Evolutionary conservation across 305 asterid species (phyloP), one percentile per base, ranked within the genome.

Genomic region (Fraxinus nigra): DNA sequence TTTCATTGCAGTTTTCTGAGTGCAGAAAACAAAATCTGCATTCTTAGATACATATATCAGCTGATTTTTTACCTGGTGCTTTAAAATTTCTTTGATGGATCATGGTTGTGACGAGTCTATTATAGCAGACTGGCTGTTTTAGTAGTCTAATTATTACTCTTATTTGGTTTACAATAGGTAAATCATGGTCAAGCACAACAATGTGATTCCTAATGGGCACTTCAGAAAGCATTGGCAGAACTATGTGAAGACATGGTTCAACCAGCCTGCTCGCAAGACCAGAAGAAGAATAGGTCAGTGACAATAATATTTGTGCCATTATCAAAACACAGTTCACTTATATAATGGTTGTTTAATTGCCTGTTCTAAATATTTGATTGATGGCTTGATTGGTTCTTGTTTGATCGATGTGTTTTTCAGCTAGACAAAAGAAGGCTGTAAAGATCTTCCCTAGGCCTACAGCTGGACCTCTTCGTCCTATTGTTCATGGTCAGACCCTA

Each of bases 361-460:
- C n/a, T 35, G 4, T 35, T 22, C 3, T 13, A n/a, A 0, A 10
- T 54, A 8, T 28, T 74, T 16, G 69, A 28, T 32, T 78, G 18
- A 34, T 54, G 5, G 26, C 14, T 24, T 22, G 32, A 4, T 34
- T 69, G 24, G 46, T 13, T 78, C 73, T 76, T 63, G 32, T 48
- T 67, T 74, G 82, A 11, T 73, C 22, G 74, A 0, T 79, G 7
- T 14, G 1, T n/a, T 26, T 78, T 80, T 80, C 91, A 94, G 97
- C 97, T 30, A 87, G 98, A 16, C 97, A 93, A 73, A 81, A 85
- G 85, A 94, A 92, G 75, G 97, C 97, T 28, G 97, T 90, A 14
- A 85, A 92, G 88, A 90, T 88, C 38, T 94, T 94, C 85, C 98
- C 98, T 0, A 87, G 97, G 79, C 98, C 97, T 24, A 92, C 92